Conservation (phyloP, 257 asterid species). For the Echium plantagineum region DNA sequence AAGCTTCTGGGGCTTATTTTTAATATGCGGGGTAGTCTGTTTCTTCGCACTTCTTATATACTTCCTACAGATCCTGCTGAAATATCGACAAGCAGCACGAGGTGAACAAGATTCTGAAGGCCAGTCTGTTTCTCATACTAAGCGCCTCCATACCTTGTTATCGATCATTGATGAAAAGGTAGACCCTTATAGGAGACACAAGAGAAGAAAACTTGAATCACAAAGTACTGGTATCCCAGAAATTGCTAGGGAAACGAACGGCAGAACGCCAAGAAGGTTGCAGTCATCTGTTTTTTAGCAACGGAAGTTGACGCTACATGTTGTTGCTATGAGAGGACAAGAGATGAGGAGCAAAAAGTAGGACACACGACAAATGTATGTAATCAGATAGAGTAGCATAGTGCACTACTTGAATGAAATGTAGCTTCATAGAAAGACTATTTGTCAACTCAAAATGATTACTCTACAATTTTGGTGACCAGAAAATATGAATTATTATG, state of each 20-base stretch:
- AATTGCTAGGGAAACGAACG: slow-evolving; percentile 21
- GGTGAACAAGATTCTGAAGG: slow-evolving; percentile 17
- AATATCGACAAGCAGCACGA: slow-evolving; percentile 25
- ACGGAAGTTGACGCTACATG: background rate
- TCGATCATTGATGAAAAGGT: slow-evolving; percentile 61
- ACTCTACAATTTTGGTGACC: too few species aligned
- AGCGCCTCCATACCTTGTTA: slow-evolving; percentile 41
- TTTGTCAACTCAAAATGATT: background rate
- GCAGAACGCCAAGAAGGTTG: background rate
- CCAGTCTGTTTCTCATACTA: slow-evolving; percentile 29
- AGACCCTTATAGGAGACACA: slow-evolving; percentile 38
- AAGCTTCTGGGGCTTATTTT: slow-evolving; percentile 43
- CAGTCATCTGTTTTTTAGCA: background rate
- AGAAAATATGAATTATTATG: too few species aligned
- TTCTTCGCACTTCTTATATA: slow-evolving; percentile 49
- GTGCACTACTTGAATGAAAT: too few species aligned
- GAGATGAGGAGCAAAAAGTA: too few species aligned
- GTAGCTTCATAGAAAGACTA: background rate
- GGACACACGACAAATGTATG: too few species aligned
- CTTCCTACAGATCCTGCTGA: slow-evolving; percentile 35
- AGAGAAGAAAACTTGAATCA: slow-evolving; percentile 51
- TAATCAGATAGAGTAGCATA: background rate
- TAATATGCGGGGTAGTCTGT: slow-evolving; percentile 52
- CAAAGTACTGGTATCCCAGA: slow-evolving; percentile 21
- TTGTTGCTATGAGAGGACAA: too few species aligned